Evolutionary conservation across 2,329 filamentous ascomycete genomes (phyloP).

Genomic region (Colletotrichum sublineola): DNA sequence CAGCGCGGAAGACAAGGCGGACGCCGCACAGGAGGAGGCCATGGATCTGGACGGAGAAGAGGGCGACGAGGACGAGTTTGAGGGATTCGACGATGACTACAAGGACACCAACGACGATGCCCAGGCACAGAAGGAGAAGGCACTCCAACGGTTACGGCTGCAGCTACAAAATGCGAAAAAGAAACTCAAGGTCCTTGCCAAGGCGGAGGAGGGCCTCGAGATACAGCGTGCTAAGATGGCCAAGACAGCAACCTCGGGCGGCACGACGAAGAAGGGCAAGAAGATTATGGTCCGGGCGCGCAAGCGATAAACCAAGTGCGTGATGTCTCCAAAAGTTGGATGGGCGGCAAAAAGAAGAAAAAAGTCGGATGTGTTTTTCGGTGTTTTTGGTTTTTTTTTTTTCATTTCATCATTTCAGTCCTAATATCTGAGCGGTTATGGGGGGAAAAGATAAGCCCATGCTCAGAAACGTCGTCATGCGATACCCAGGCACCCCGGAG

Average conservation of each 20-base stretch:
- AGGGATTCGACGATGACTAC: slow-evolving; percentile 42
- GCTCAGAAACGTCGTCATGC: slow-evolving; percentile 43
- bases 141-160: slow-evolving; percentile 59
- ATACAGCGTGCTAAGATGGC: slow-evolving; percentile 73
- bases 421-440: slow-evolving; percentile 34
- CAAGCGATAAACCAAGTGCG: slow-evolving; percentile 62
- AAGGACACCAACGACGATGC: slow-evolving; percentile 48
- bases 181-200: slow-evolving; percentile 67
- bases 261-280: slow-evolving; percentile 70
- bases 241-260: slow-evolving; percentile 72
- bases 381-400: not conserved
- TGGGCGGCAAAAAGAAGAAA: slow-evolving; percentile 37
- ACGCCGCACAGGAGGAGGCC: slow-evolving; percentile 50
- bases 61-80: slow-evolving; percentile 47
- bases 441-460: slow-evolving; percentile 23
- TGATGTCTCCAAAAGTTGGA: not conserved
- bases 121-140: slow-evolving; percentile 57
- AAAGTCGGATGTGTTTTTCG: slow-evolving; percentile 15
- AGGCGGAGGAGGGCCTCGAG: slow-evolving; percentile 69
- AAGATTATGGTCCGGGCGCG: slow-evolving; percentile 74
- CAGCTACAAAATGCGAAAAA: slow-evolving; percentile 65
- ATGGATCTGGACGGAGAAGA: slow-evolving; percentile 45
- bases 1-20: slow-evolving; percentile 54
- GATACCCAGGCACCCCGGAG: slow-evolving; percentile 43
- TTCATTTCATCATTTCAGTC: slow-evolving; percentile 38